Base-by-base conservation (phyloP, 1,284 basidiomycete species). In the Anthracocystis panici-leucophaei region DNA sequence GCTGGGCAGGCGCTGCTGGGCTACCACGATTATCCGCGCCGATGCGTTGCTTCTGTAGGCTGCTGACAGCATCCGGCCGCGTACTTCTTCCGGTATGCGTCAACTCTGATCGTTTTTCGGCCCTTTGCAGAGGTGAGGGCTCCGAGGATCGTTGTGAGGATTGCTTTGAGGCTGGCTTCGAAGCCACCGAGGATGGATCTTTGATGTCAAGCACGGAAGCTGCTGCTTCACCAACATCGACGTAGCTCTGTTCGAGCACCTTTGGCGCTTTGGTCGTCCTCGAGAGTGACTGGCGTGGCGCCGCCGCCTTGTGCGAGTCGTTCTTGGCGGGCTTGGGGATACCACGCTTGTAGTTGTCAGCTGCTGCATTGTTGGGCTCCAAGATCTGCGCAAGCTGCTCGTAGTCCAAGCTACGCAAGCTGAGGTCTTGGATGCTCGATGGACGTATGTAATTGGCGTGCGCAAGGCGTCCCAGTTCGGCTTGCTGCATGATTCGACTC, bases 231-330 rank as follows among this genome's bases (percentile, higher is more conserved):
- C 66, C 70, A 1, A 75, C 78, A 52, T 80, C 78, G 3, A 80
- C 60, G 21, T 80, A 80, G 49, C 78, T 80, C 46, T 77, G 75
- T 38, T 78, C 78, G 6, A 80, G 55, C 20, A 67, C 49, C 57
- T 58, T 61, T 6, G 50, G 40, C 35, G 51, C 16, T 18, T 61
- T 57, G 29, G 27, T 25, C 20, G 25, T 12, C n/a, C 29, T 58
- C 38, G 45, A 40, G 11, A 16, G 40, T 5, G 59, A 31, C n/a
- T 35, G 40, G 8, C 46, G 50, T 3, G 50, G 9, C 6, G 31
- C 14, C 14, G 31, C 23, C 18, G 45, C 40, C 44, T 25, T 41
- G 5, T 42, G 40, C 14, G 55, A 38, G 16, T 53, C 50, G 12
- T 40, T 7, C 31, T 62, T 68, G 33, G n/a, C 20, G 11, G 51